phyloP scores from a whole-genome alignment of 1,139 yeast genomes.

The Dujonia santamariae region DNA sequence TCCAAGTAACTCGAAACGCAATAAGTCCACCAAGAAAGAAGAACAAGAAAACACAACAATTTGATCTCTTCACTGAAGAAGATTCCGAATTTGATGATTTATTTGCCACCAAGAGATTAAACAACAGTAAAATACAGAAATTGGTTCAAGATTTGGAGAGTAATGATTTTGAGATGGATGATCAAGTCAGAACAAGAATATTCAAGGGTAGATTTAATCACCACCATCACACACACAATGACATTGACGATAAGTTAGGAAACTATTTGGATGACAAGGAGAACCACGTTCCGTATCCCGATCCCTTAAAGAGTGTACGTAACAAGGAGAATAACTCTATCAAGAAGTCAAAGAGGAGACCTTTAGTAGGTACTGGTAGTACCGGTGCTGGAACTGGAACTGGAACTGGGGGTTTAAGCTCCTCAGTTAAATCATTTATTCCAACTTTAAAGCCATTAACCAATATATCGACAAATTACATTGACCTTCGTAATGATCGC shows the following conservation, averaged over 20 bases:
- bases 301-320: slow-evolving; percentile 26
- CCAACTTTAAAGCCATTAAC: slow-evolving; percentile 5
- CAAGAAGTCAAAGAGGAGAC: slow-evolving; percentile 17
- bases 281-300: slow-evolving; percentile 24
- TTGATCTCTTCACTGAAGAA: slow-evolving; percentile 10
- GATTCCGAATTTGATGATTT: slow-evolving; percentile 12
- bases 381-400: not conserved
- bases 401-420: not conserved
- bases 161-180: slow-evolving; percentile 40
- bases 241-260: slow-evolving; percentile 29
- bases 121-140: slow-evolving; percentile 37
- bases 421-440: slow-evolving; percentile 2
- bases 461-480: slow-evolving; percentile 2
- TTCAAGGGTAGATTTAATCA: slow-evolving; percentile 35
- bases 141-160: slow-evolving; percentile 29
- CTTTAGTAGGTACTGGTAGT: too few relatives aligned
- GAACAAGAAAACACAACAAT: slow-evolving; percentile 2
- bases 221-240: slow-evolving; percentile 13
- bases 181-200: slow-evolving; percentile 44
- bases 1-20: slow-evolving; percentile 35
- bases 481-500: slow-evolving; percentile 3
- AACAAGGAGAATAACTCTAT: slow-evolving; percentile 18
- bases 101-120: slow-evolving; percentile 19
- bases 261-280: slow-evolving; percentile 33
- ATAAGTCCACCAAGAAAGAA: slow-evolving; percentile 8